A percentile compares a stretch with the other conserved stretches of the same genome.
Evolutionary conservation across 176 grass and related monocot species (phyloP).

Genomic region (Zizania latifolia): DNA sequence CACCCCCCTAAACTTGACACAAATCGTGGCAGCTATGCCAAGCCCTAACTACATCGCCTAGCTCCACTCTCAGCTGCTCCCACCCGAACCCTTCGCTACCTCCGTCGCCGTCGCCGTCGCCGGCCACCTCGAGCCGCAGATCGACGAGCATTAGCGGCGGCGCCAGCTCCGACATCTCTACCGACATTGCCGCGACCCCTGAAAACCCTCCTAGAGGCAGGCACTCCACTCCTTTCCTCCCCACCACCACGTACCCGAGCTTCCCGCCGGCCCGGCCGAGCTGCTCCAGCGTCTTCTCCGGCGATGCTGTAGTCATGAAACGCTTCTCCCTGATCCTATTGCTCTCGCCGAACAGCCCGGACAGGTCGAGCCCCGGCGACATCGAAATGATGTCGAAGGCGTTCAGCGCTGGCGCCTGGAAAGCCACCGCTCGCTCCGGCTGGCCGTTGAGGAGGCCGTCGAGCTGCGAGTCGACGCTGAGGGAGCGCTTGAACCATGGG

Average conservation of each 20-base stretch:
- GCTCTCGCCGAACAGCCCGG: conserved; percentile 48
- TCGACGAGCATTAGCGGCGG: conserved; percentile 63
- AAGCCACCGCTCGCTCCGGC: conserved; percentile 24
- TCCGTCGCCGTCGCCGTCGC: conserved; percentile 5
- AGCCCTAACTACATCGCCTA: conserved; percentile 58
- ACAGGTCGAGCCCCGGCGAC: conserved; percentile 63
- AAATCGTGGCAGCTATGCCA: conserved; percentile 56
- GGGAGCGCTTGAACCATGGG: conserved; percentile 75
- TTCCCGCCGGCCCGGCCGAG: conserved; percentile 44
- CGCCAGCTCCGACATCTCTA: conserved; percentile 61
- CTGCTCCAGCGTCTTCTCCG: conserved; percentile 48
- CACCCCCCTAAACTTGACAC: neutral
- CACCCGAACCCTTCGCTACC: conserved; percentile 41
- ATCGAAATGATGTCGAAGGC: conserved; percentile 89
- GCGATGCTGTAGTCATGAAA: conserved; percentile 60
- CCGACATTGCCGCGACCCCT: conserved; percentile 37
- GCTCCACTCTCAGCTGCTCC: conserved; percentile 58
- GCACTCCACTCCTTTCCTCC: conserved; percentile 32
- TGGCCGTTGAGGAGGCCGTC: conserved; percentile 28
- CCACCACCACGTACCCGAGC: conserved; percentile 54
- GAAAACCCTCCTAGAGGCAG: neutral
- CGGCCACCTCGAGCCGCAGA: conserved; percentile 37
- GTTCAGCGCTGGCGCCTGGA: conserved; percentile 39
- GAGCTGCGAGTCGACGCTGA: conserved; percentile 78
- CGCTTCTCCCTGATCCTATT: conserved; percentile 27